Base-by-base conservation (phyloP, 345 rosid species). In the Heritiera littoralis region DNA sequence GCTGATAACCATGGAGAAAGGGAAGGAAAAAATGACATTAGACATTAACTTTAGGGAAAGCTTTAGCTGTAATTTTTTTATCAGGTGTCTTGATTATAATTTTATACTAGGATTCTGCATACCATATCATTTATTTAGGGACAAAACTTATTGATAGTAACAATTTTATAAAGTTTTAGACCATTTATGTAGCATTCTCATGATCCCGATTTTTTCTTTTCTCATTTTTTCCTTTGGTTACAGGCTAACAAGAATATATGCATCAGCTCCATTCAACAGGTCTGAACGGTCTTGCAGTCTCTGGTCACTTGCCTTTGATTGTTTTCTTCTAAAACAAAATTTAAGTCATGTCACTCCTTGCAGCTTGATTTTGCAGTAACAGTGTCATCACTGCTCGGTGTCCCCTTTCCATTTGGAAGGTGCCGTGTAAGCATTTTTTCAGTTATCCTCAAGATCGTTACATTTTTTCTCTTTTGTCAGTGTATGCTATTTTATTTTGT, bases 321-420 rank as follows among this genome's bases (percentile, higher is more conserved):
- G 32, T 77, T 77, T 63, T 23, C 14, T 65, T 23, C 73, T 40
- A n/a, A 49, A 43, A 30, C 17, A 75, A 40, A 45, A 69, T 77
- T 75, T 72, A n/a, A 72, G 48, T 74, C 74, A 76, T 55, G 70
- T 81, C 78, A 72, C 41, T 82, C 65, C 82, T 64, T 80, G 82
- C 93, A 95, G 98, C 92, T 95, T 86, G 99, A 95, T 84, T 93
- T 95, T 89, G 94, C 97, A 65, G 98, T 86, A 83, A 95, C 98
- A 7, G 83, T 91, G 73, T 93, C 98, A 74, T 97, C 98, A 56
- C 78, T 93, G 84, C 90, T 93, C 76, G 99, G 97, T 78, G 84
- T 95, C 73, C 95, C 99, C 12, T 88, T 88, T 88, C 98, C 99
- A 83, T 95, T 92, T 83, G 98, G 99, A 95, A 95, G 98, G 98